phyloP scores from a whole-genome alignment of 305 asterid species.

The Fraxinus dipetala region DNA sequence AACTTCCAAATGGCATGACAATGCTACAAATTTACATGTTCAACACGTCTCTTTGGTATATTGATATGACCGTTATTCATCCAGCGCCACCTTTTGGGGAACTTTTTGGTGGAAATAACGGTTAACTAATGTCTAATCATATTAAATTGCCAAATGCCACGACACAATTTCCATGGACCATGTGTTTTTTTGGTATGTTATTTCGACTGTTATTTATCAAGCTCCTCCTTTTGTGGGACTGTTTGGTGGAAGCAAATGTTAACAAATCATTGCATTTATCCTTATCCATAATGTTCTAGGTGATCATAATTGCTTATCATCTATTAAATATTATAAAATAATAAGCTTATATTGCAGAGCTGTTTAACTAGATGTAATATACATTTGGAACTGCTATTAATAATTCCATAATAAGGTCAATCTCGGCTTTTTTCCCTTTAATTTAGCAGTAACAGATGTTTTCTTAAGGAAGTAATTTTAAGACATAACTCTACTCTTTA shows the following conservation, averaged over 20 bases:
- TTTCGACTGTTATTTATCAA: background rate
- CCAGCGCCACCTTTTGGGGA: background rate
- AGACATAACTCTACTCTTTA: background rate
- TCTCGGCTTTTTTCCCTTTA: background rate
- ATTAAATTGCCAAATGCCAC: background rate
- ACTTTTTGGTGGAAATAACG: background rate
- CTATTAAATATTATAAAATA: background rate
- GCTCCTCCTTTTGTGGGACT: background rate
- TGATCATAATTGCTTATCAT: background rate
- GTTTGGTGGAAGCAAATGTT: constrained; percentile 1
- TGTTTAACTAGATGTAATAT: background rate
- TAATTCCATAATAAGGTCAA: background rate
- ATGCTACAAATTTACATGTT: background rate
- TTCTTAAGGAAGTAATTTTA: background rate
- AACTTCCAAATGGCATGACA: background rate
- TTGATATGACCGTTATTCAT: background rate
- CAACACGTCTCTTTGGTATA: background rate
- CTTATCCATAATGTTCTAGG: background rate
- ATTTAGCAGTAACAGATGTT: background rate
- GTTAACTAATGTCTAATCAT: background rate
- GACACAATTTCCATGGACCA: background rate
- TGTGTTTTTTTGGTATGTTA: background rate
- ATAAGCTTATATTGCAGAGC: background rate
- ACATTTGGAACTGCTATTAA: background rate
- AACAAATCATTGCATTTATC: background rate